These are phyloP conservation scores for Botrytis porri DNA, from an alignment of 2,329 filamentous ascomycete genomes.

Conservation along the genomic window DNA sequence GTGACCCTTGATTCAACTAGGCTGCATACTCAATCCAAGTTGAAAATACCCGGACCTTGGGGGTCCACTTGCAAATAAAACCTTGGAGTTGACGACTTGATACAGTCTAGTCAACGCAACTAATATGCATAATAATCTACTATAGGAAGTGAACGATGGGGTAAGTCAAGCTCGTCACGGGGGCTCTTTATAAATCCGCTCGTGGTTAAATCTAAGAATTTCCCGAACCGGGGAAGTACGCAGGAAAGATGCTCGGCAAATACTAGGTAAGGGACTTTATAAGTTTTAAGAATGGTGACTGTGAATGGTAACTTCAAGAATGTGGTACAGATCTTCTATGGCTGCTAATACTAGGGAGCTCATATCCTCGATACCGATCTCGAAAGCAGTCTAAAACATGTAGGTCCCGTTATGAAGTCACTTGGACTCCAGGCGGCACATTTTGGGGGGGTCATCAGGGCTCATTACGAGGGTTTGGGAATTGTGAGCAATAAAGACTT, in stretches of 20 bases:
- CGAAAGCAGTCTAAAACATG: background rate
- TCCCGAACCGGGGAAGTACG: background rate
- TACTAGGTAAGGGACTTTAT: background rate
- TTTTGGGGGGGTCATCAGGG: background rate
- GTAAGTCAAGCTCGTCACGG: no score
- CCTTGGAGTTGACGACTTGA: background rate
- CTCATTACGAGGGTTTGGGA: background rate
- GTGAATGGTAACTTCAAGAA: background rate
- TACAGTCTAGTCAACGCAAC: background rate
- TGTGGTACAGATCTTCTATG: no score
- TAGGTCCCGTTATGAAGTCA: background rate
- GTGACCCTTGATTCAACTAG: background rate
- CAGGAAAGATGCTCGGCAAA: background rate
- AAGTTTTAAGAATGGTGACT: background rate
- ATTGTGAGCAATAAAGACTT: background rate
- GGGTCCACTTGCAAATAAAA: background rate
- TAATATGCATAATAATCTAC: background rate
- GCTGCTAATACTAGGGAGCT: background rate
- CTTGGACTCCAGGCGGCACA: background rate
- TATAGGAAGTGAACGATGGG: background rate
- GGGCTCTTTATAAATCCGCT: background rate
- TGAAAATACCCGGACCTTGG: background rate
- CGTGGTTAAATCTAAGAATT: background rate
- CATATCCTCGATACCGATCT: background rate
- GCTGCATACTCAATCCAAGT: background rate